phyloP scores from a whole-genome alignment of 805 yeast species.

The Ascoidea tarda region DNA sequence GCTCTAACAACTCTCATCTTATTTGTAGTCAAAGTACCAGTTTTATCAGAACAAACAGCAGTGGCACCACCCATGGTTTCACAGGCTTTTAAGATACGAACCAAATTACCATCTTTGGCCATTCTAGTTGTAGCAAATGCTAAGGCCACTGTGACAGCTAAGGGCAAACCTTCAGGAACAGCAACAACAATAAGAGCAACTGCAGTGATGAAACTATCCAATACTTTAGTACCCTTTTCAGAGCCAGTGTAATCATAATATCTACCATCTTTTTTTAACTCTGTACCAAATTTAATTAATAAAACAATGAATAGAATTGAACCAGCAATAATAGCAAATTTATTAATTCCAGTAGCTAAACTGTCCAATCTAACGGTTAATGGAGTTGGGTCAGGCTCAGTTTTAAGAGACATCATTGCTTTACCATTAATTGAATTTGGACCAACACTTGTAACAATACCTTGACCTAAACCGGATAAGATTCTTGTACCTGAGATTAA shows the following conservation, averaged over 20 bases:
- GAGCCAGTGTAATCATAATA: conserved; percentile 37
- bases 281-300: conserved; percentile 58
- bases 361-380: conserved; percentile 67
- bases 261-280: conserved; percentile 37
- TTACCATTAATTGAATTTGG: conserved; percentile 80
- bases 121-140: conserved; percentile 98
- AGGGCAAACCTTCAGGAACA: conserved; percentile 97
- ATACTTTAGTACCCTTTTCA: conserved; percentile 69
- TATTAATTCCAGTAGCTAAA: conserved; percentile 87
- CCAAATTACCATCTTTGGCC: conserved; percentile 93
- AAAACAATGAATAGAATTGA: conserved; percentile 62
- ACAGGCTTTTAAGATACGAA: conserved; percentile 85
- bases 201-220: conserved; percentile 80
- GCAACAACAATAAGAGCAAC: conserved; percentile 94
- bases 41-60: conserved; percentile 91
- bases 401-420: conserved; percentile 68
- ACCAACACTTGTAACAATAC: conserved; percentile 85
- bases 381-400: conserved; percentile 78
- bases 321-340: conserved; percentile 83
- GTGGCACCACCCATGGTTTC: conserved; percentile 99
- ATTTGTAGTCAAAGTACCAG: conserved; percentile 94
- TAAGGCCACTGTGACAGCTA: conserved; percentile 94
- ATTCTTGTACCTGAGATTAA: conserved; percentile 86
- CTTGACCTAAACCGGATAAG: conserved; percentile 74
- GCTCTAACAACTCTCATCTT: conserved; percentile 84